Base-by-base conservation (phyloP, 2,329 filamentous ascomycete genomes). In the Coniosporium tulheliwenetii region DNA sequence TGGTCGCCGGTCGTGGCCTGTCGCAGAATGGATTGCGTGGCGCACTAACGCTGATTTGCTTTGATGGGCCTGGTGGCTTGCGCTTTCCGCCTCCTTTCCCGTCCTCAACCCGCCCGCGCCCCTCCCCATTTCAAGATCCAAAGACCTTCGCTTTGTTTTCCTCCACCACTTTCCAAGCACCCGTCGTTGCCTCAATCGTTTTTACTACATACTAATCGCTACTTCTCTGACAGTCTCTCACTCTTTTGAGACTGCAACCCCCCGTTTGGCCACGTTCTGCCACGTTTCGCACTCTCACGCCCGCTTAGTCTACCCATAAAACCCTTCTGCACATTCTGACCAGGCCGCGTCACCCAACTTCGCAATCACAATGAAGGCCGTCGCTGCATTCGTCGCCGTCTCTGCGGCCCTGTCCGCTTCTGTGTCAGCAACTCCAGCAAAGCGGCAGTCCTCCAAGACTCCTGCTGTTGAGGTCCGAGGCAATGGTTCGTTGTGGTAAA, bases 391-490 rank as follows among this genome's bases (percentile, higher is more conserved):
- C 43, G 50, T 67, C 47, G 64, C 65, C 43, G 57, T 67, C 40
- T 56, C 64, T 43, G 59, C 68, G 48, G 62, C 63, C 39, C 47
- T 72, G 46, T 59, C 62, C 43, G 64, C 64, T 32, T 61, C 62
- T 41, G 62, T 61, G 41, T 60, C 66, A 43, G 70, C 65, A 46
- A 47, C 61, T 47, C 56, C 65, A 13, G 52, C 58, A 36, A 48
- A 53, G 30, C 40, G 60, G 29, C 50, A 56, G 44, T 55, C 55
- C 26, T 50, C 57, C 49, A 66, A 62, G 36, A 52, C 75, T 32
- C 70, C 70, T n/a, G 58, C 70, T 13, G 64, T 79, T 52, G 71
- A 69, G 19, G 70, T 77, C 50, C 75, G 76, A 62, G 74, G 75
- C 56, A 78, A 79, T 57, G 69, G 69, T 71, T 51, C 41, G 62